Percentiles rank a stretch among this genome's conserved stretches.
These are phyloP conservation scores for Termitomyces sp. DNA, from an alignment of 768 basidiomycete species.

Conservation along the genomic window DNA sequence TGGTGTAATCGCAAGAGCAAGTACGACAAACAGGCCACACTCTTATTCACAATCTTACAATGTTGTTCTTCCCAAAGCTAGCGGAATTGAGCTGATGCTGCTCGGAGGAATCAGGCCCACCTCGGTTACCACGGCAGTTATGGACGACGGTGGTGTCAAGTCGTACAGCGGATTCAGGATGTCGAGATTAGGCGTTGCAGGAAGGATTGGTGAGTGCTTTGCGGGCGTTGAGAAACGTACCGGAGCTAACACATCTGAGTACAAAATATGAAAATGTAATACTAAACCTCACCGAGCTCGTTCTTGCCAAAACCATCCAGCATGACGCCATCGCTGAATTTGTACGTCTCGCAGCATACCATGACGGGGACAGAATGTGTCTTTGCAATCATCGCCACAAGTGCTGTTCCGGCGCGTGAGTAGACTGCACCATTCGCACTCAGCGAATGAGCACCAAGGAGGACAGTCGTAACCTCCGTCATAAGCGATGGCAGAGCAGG, in stretches of 20 bases:
- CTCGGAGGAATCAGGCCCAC: slow-evolving; percentile 93
- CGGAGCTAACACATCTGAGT: slow-evolving; percentile 25
- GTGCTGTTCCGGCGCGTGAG: slow-evolving; percentile 89
- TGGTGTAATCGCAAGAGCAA: slow-evolving; percentile 4
- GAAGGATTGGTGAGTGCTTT: slow-evolving; percentile 16
- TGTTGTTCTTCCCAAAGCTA: slow-evolving; percentile 53
- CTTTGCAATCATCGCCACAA: slow-evolving; percentile 96
- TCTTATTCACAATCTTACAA: slow-evolving; percentile 22
- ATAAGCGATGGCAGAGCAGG: slow-evolving; percentile 79
- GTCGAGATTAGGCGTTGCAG: slow-evolving; percentile 53
- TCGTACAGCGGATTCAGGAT: slow-evolving; percentile 89
- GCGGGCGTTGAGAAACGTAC: slow-evolving; percentile 23
- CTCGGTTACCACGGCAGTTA: slow-evolving; percentile 96
- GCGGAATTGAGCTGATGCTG: slow-evolving; percentile 79
- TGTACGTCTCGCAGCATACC: slow-evolving; percentile 98
- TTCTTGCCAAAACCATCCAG: slow-evolving; percentile 95
- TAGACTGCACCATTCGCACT: slow-evolving; percentile 94
- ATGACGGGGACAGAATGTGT: slow-evolving; percentile 86
- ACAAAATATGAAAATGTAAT: not conserved
- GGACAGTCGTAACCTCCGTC: slow-evolving; percentile 74
- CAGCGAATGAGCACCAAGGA: slow-evolving; percentile 91
- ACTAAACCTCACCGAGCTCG: slow-evolving; percentile 67
- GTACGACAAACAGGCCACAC: slow-evolving; percentile 4
- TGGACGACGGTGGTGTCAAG: slow-evolving; percentile 84
- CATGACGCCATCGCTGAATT: slow-evolving; percentile 89